phyloP scores from a whole-genome alignment of 1,139 yeast species.

The Yamadazyma epiphylla region DNA sequence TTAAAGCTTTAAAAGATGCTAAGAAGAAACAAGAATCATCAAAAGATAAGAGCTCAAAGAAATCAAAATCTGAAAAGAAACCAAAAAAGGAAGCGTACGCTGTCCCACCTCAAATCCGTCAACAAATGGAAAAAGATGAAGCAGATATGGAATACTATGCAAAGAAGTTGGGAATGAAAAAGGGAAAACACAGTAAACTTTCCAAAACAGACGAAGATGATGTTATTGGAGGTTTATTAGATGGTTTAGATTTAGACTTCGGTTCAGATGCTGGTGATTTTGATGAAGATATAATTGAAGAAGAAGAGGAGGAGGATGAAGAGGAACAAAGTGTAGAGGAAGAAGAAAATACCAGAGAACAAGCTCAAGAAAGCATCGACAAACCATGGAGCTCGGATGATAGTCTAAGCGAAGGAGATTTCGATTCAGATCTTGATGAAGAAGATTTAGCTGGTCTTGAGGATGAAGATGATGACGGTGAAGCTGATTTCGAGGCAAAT shows the following conservation, averaged over 20 bases:
- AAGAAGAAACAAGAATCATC: slow-evolving; percentile 10
- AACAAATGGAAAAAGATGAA: slow-evolving; percentile 58
- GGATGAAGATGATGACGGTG: slow-evolving; percentile 36
- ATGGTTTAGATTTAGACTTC: slow-evolving; percentile 70
- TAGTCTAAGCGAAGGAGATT: slow-evolving; percentile 39
- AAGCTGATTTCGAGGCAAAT: slow-evolving; percentile 42
- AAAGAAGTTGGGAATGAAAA: slow-evolving; percentile 70
- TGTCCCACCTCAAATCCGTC: slow-evolving; percentile 35
- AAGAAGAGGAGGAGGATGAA: slow-evolving; percentile 42
- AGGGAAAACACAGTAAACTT: slow-evolving; percentile 40
- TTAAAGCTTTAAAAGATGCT: slow-evolving; percentile 38
- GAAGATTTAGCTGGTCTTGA: slow-evolving; percentile 25
- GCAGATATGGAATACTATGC: slow-evolving; percentile 82
- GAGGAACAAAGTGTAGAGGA: slow-evolving; percentile 66
- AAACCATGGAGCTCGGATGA: slow-evolving; percentile 30
- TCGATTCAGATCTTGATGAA: slow-evolving; percentile 17
- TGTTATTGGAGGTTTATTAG: slow-evolving; percentile 67
- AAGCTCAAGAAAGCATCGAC: slow-evolving; percentile 13
- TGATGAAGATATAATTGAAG: slow-evolving; percentile 9
- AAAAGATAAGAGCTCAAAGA: background rate
- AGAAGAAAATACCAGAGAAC: slow-evolving; percentile 59
- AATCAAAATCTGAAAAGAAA: slow-evolving; percentile 7
- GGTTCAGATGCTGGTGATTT: slow-evolving; percentile 9
- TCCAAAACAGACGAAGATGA: slow-evolving; percentile 59
- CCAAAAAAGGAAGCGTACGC: slow-evolving; percentile 7